Base-by-base conservation (phyloP, 2,329 filamentous ascomycete genomes). In the Colletotrichum melonis region DNA sequence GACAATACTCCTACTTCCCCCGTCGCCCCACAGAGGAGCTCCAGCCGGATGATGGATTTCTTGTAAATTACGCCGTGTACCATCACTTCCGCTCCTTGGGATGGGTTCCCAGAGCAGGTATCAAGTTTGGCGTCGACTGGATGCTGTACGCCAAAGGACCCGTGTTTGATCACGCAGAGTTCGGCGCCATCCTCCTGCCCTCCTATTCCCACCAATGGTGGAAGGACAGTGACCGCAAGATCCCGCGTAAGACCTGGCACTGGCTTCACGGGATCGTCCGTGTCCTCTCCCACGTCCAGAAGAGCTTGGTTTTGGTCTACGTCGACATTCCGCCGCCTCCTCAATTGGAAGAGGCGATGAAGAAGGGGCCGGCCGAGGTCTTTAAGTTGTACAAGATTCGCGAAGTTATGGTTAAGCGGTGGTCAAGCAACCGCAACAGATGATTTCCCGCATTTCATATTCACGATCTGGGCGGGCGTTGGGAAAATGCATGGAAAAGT, bases 1-100 rank as follows among this genome's bases (percentile, higher is more conserved):
- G 94, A 42, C 89, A 88, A 63, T 85, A 92, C 77, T 95, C 93
- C 0, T 91, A 91, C 77, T 93, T 93, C 65, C 93, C 93, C 8
- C 88, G 92, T 9, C 85, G 86, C 12, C 76, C 79, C 3, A 80
- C 78, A 1, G 78, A 80, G 8, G 79, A 82, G 12, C 86, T 95
- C 3, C 86, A 88, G 19, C 91, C 95, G 0, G 95, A 98, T 80
- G 94, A 97, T 78, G 89, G 91, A 0, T 99, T 99, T 82, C 85
- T 98, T 24, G 82, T 98, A 1, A 92, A 94, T 71, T 99, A 98
- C 79, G 92, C 91, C 14, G 94, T 94, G 22, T 99, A 98, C 81
- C 97, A 99, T 80, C 96, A 99, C 81, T 99, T 98, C 84, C 93
- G 97, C 49, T 97, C 95, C 0, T 87, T 98, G 0, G 97, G 97